A percentile compares a stretch with the other conserved stretches of the same genome.
Evolutionary conservation across 2,329 filamentous ascomycete species (phyloP).

Genomic region (Penicillium thymicola): DNA sequence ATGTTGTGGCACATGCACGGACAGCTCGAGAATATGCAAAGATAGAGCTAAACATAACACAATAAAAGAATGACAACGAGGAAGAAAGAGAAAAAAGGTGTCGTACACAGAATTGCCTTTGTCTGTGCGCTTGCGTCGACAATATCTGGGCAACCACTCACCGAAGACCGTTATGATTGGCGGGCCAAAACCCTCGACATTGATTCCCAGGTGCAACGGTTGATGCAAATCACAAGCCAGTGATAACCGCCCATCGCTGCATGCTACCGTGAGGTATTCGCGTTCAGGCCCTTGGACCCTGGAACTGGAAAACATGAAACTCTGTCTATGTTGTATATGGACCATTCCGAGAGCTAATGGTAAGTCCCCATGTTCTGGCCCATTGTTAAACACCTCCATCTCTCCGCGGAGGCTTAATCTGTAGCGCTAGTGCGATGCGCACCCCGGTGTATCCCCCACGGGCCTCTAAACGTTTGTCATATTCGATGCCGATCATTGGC

Average conservation of each 20-base stretch:
- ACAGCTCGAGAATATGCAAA: not conserved
- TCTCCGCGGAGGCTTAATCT: not conserved
- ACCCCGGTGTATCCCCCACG: not conserved
- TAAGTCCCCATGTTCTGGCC: not conserved
- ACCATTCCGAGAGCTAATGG: no score
- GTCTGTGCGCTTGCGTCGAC: constrained; percentile 14
- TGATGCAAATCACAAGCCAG: constrained; percentile 5
- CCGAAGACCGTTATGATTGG: constrained; percentile 11
- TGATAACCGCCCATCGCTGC: constrained; percentile 11
- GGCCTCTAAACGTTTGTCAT: not conserved
- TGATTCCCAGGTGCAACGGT: not conserved
- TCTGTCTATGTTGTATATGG: not conserved
- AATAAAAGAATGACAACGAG: no score
- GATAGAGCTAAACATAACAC: not conserved
- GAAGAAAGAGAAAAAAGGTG: not conserved
- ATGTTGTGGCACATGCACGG: not conserved
- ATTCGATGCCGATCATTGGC: not conserved
- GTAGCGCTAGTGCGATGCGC: not conserved
- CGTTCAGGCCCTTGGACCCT: not conserved
- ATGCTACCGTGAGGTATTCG: constrained; percentile 12
- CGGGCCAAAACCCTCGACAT: constrained; percentile 5
- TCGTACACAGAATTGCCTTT: constrained; percentile 6
- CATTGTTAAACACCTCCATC: not conserved
- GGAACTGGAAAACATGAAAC: not conserved
- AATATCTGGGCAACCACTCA: not conserved